Evolutionary conservation across 495 filamentous ascomycete species (phyloP).

Genomic region (Arthonia radiata): DNA sequence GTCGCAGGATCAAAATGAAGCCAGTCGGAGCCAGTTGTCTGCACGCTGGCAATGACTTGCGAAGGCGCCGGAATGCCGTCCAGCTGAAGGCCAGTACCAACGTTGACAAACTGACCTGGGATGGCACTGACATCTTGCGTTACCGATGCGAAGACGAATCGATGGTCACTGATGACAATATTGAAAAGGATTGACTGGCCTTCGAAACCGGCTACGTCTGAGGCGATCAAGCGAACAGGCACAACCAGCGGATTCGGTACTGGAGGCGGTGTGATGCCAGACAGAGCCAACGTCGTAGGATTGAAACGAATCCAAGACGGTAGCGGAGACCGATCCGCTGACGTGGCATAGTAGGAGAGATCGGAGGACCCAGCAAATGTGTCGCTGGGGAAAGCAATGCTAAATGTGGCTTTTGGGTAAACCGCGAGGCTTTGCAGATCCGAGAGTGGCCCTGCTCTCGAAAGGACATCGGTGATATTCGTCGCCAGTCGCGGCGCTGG

Average conservation of each 20-base stretch:
- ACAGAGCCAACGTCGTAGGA: constrained; percentile 34
- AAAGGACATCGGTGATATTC: constrained; percentile 9
- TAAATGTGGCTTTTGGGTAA: constrained; percentile 7
- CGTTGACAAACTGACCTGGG: no score
- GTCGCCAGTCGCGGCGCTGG: constrained; percentile 8
- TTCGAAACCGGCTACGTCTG: constrained; percentile 54
- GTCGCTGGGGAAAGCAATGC: constrained; percentile 8
- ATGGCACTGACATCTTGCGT: constrained; percentile 31
- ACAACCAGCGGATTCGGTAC: constrained; percentile 44
- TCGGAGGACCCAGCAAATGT: constrained; percentile 5
- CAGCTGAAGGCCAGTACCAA: no score
- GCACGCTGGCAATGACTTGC: constrained; percentile 19
- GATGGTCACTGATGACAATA: constrained; percentile 42
- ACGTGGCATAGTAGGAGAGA: constrained; percentile 49
- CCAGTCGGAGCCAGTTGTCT: constrained; percentile 23
- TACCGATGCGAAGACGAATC: constrained; percentile 33
- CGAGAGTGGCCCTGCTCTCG: constrained; percentile 9
- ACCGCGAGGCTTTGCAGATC: constrained; percentile 8
- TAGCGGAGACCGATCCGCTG: constrained; percentile 50
- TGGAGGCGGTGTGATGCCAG: constrained; percentile 41
- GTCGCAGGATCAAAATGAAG: constrained; percentile 34
- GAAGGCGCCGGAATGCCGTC: no score
- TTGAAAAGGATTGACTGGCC: constrained; percentile 39
- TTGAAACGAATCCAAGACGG: constrained; percentile 77
- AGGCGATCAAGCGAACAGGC: constrained; percentile 49